Percentiles rank a stretch among this genome's conserved stretches.
These are phyloP conservation scores for Populus hybrid DNA, from an alignment of 441 rosid species.

Conservation along the genomic window DNA sequence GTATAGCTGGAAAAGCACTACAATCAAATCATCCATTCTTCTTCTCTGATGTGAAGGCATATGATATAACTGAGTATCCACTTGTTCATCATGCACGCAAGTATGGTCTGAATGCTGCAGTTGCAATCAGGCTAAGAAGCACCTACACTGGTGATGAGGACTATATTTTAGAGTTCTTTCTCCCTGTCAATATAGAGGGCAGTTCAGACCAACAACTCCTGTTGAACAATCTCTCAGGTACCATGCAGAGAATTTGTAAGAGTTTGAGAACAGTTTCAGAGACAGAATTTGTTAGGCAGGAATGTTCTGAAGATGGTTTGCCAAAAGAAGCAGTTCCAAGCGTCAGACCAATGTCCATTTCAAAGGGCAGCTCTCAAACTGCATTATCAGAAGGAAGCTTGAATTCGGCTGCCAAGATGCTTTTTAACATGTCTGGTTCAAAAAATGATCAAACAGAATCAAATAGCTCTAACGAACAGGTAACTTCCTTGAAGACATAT, in stretches of 20 bases:
- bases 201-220: constrained; percentile 78
- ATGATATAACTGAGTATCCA: constrained; percentile 68
- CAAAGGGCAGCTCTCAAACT: constrained; percentile 37
- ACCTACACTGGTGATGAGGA: constrained; percentile 69
- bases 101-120: constrained; percentile 83
- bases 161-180: constrained; percentile 83
- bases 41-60: constrained; percentile 67
- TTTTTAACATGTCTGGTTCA: constrained; percentile 21
- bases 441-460: constrained; percentile 22
- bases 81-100: constrained; percentile 92
- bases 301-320: constrained; percentile 32
- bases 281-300: constrained; percentile 32
- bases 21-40: constrained; percentile 78
- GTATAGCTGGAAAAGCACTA: constrained; percentile 83
- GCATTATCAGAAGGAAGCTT: constrained; percentile 30
- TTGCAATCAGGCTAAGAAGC: constrained; percentile 84
- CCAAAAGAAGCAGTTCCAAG: constrained; percentile 29
- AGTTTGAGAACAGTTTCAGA: constrained; percentile 76
- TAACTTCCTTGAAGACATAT: constrained; percentile 17
- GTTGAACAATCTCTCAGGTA: constrained; percentile 72
- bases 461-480: constrained; percentile 47
- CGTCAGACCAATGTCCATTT: constrained; percentile 28
- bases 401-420: constrained; percentile 30
- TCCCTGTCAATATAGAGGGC: constrained; percentile 72
- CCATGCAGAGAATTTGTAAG: constrained; percentile 81